Percentiles rank a stretch among this genome's conserved stretches.
phyloP scores from a whole-genome alignment of 2,329 filamentous ascomycete genomes.

The Claviceps digitariae region DNA sequence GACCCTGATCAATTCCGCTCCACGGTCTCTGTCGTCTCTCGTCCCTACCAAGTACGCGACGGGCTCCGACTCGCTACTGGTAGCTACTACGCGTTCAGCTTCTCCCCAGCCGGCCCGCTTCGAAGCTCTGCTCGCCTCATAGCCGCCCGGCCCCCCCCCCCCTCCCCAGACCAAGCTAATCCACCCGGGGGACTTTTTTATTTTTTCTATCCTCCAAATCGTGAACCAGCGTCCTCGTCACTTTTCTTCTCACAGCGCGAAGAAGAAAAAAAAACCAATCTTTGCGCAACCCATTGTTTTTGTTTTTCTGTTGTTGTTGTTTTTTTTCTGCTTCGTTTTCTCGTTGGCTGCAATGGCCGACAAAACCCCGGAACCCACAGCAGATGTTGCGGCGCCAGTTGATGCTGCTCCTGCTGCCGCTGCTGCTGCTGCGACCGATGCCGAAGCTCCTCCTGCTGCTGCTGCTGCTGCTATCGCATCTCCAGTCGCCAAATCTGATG shows the following conservation, averaged over 20 bases:
- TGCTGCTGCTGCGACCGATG: neutral
- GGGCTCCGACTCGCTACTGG: conserved; percentile 4
- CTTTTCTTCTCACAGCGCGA: neutral
- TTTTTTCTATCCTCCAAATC: too few relatives aligned
- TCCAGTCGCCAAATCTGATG: conserved; percentile 8
- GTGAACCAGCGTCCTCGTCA: neutral
- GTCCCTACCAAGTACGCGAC: too few relatives aligned
- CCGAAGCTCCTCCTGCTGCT: conserved; percentile 11
- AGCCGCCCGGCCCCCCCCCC: too few relatives aligned
- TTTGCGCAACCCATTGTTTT: conserved; percentile 7
- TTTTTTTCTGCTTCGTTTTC: conserved; percentile 5
- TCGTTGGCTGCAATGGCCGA: conserved; percentile 24
- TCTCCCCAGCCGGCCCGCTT: neutral
- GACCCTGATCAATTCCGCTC: neutral
- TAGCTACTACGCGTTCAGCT: conserved; percentile 11
- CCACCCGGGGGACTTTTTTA: neutral
- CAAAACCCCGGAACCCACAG: conserved; percentile 21
- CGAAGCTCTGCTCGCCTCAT: conserved; percentile 5
- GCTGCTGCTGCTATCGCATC: conserved; percentile 8
- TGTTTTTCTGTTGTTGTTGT: neutral
- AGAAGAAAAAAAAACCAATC: too few relatives aligned
- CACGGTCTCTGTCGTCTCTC: neutral
- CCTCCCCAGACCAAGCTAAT: neutral
- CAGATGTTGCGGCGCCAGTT: conserved; percentile 21
- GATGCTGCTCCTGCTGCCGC: neutral